Evolutionary conservation across 345 rosid species (phyloP), one percentile per base, ranked within the genome.

Genomic region (Citrus cavaleriei): DNA sequence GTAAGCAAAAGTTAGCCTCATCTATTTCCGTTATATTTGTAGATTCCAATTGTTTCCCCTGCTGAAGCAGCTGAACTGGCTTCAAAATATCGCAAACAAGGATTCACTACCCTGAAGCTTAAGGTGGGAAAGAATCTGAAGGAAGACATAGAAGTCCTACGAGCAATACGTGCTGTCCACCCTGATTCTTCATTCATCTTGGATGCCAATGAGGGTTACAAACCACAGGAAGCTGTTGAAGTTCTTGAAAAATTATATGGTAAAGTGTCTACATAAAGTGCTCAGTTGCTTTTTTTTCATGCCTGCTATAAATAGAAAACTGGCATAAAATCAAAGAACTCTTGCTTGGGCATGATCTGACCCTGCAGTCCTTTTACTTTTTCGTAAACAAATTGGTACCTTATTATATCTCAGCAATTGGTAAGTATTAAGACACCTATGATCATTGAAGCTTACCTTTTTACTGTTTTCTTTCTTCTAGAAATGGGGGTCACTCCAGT

Each of bases 171-270:
- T 40, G 87, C 38, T 10, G 97, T 78, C 38, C 93, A 91, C 71
- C 95, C 98, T 64, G 78, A 86, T 81, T 93, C 95, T 82, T 89
- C 85, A 25, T 93, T 93, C 82, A 92, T 95, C 79, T 82, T 95
- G 89, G 99, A 95, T 83, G 99, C 99, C 75, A 95, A 95, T 76
- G 98, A 95, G 84, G 99, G 99, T 38, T 95, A 93, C 81, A 88
- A 76, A 54, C 80, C 92, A 9, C 80, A 88, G 69, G 97, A 92
- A 85, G 98, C 98, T 77, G 84, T 96, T 81, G 86, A 87, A 84
- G 97, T 92, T 85, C 93, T 96, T 58, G 87, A 92, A 77, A 90
- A 78, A 72, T 87, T 95, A 80, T 88, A 90, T 76, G 94, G 96
- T 93, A 90, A 72, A 38, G 49, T 70, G 77, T 27, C 4, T 68